Evolutionary conservation across 805 yeast species (phyloP), one percentile per base, ranked within the genome.

Genomic region (Candida ipomoeae): DNA sequence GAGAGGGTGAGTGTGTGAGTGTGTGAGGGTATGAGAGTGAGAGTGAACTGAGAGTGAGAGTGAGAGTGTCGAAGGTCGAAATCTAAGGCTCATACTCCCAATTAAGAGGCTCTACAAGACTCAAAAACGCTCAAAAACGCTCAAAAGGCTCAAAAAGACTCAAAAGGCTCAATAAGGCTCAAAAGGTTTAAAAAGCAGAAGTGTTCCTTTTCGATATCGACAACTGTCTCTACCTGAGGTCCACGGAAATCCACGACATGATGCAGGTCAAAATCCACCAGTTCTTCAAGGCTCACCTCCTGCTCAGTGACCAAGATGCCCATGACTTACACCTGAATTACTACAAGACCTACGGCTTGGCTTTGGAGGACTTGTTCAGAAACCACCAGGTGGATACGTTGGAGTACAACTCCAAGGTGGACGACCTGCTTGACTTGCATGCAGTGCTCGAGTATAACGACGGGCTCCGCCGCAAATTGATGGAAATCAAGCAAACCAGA

Each of bases 161-260:
- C 3, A 3, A 20, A 20, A 3, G 21, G 21, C 21, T 20, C 21
- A 20, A 5, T 3, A 20, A 3, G 21, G 21, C 21, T n/a, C n/a
- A n/a, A n/a, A n/a, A n/a, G n/a, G n/a, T n/a, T n/a, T n/a, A n/a
- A n/a, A n/a, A n/a, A n/a, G n/a, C n/a, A n/a, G n/a, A 59, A 50
- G 66, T 73, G 48, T 88, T 94, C 69, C 89, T 83, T 68, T 92
- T 92, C 61, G 99, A 92, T 65, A 89, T 92, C 48, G 99, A 92
- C 72, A 92, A 92, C 66, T 90, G 97, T 65, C 77, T 92, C 32
- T 92, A 92, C 69, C 77, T 80, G 48, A 73, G 90, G 50, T 82
- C 89, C 1, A 79, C 87, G 21, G 77, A 77, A 64, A 87, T 92
- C 59, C 95, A 86, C 60, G 94, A 87, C 58, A 64, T 89, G 67